A percentile compares a stretch with the other conserved stretches of the same genome.
Evolutionary conservation across 2,329 filamentous ascomycete species (phyloP).

Genomic region (Nigrograna mackinnonii): DNA sequence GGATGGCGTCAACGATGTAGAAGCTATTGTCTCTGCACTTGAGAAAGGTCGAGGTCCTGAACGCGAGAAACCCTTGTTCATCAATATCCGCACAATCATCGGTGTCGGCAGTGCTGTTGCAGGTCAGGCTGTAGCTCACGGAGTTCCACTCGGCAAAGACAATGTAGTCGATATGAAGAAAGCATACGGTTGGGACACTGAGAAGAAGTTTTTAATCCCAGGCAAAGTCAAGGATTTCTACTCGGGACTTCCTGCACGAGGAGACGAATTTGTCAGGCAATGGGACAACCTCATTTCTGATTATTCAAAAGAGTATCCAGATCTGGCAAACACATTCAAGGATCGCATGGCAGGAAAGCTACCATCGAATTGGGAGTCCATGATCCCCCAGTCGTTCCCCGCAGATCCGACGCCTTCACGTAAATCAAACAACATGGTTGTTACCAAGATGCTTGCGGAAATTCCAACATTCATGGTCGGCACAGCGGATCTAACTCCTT

Average conservation of each 20-base stretch:
- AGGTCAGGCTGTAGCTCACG: conserved; percentile 58
- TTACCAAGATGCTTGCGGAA: conserved; percentile 68
- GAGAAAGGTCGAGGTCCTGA: conserved; percentile 47
- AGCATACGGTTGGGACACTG: conserved; percentile 50
- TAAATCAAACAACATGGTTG: conserved; percentile 54
- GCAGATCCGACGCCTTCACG: conserved; percentile 52
- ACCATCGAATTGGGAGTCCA: conserved; percentile 50
- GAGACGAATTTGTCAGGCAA: conserved; percentile 50
- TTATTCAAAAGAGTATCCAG: conserved; percentile 52
- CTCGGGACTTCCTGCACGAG: conserved; percentile 48
- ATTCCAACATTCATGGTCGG: conserved; percentile 91
- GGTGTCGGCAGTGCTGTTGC: conserved; percentile 51
- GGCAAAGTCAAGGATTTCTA: conserved; percentile 57
- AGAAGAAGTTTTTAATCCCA: conserved; percentile 48
- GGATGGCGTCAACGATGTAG: conserved; percentile 57
- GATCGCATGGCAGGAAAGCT: conserved; percentile 54
- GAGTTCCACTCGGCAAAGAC: conserved; percentile 58
- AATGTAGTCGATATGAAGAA: conserved; percentile 58
- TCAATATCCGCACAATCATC: conserved; percentile 60
- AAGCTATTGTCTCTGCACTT: conserved; percentile 51
- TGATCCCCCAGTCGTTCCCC: conserved; percentile 55
- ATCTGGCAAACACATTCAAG: conserved; percentile 53
- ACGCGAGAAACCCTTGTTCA: conserved; percentile 55
- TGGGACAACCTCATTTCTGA: conserved; percentile 52
- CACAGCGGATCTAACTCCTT: conserved; percentile 59